Base-by-base conservation (phyloP, 306 rosid genomes). In the Glycine tomentella region DNA sequence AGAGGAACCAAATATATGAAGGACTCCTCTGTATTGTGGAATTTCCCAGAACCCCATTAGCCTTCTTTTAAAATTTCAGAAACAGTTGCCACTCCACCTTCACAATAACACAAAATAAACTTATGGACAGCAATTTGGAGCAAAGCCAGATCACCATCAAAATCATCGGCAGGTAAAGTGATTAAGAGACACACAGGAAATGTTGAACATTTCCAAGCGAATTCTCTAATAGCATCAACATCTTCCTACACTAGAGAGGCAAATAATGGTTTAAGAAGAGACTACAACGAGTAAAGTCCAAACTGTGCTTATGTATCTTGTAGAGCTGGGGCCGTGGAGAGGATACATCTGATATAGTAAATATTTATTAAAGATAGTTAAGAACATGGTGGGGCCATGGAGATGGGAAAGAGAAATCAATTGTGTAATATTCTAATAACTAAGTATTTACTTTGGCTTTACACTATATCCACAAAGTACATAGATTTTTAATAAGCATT, bases 321-420 rank as follows among this genome's bases (percentile, higher is more conserved):
- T 12, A 3, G 38, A 20, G 49, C 42, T 14, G 11, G 51, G 31
- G 44, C 11, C 16, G 38, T 13, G 57, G 31, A 16, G 9, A 65
- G 63, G 13, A 57, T 57, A 36, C 7, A 65, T 9, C 50, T 67
- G 15, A 74, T 62, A 73, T 40, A 13, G 68, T 46, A 61, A 6
- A 56, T 57, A 44, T 4, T 75, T 57, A 49, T 7, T 31, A 17
- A 69, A 40, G 52, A 34, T 51, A 53, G 51, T 58, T 57, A 2
- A 58, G 25, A 79, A 15, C 50, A 70, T 59, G 73, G 53, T 13
- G 31, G 58, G 52, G 61, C 9, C 59, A 33, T 56, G 64, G 63
- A 16, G 46, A 55, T 58, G 9, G 42, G 11, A 52, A 25, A 6
- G 70, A 56, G 25, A 66, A 74, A 67, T 12, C 38, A 74, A 74